These are phyloP conservation scores for Huiozyma sinensis DNA, from an alignment of 805 yeast species.

Conservation along the genomic window DNA sequence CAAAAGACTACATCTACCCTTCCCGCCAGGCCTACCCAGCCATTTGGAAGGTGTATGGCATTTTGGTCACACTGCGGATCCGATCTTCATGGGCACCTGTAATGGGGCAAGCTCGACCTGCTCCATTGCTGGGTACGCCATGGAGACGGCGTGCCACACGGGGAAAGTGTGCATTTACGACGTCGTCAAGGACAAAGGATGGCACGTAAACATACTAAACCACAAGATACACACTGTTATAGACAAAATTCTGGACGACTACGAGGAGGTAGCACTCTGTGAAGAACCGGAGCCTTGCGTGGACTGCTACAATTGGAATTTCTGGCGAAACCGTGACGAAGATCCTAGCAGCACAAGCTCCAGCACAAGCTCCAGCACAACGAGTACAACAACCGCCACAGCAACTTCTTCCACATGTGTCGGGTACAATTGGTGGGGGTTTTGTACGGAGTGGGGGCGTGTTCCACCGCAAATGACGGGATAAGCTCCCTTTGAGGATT, in stretches of 20 bases:
- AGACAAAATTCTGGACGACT: constrained; percentile 59
- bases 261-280: constrained; percentile 72
- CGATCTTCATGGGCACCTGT: constrained; percentile 92
- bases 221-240: constrained; percentile 88
- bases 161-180: constrained; percentile 85
- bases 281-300: constrained; percentile 69
- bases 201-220: constrained; percentile 80
- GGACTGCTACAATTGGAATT: constrained; percentile 87
- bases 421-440: constrained; percentile 28
- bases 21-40: constrained; percentile 80
- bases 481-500: no score
- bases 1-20: constrained; percentile 75
- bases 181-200: constrained; percentile 77
- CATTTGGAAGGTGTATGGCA: constrained; percentile 85
- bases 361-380: constrained; percentile 1
- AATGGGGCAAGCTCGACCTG: constrained; percentile 88
- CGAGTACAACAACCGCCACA: constrained; percentile 10
- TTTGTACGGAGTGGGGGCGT: constrained; percentile 23
- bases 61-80: constrained; percentile 94
- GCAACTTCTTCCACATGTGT: constrained; percentile 21
- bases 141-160: constrained; percentile 93
- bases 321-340: constrained; percentile 30
- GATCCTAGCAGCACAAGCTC: neutral
- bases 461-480: neutral
- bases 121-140: constrained; percentile 87